Conservation (phyloP, 2,329 filamentous ascomycete species). For the Fusarium chuoi region DNA sequence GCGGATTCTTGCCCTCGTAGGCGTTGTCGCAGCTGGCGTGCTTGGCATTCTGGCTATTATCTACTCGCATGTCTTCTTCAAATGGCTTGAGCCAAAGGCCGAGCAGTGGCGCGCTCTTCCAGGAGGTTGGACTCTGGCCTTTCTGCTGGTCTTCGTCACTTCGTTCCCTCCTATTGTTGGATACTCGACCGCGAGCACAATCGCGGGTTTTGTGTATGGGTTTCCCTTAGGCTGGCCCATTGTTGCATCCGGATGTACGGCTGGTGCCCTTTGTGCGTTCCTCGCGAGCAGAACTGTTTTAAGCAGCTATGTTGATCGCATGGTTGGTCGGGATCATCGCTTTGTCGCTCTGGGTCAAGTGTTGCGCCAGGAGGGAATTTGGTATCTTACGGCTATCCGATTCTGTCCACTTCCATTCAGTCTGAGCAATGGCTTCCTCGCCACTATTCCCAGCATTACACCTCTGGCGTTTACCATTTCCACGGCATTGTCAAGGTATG, state of each 20-base stretch:
- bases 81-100: constrained; percentile 76
- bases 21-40: constrained; percentile 60
- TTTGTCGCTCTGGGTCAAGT: constrained; percentile 91
- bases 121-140: constrained; percentile 80
- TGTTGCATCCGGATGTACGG: constrained; percentile 79
- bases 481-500: constrained; percentile 76
- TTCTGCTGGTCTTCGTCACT: constrained; percentile 77
- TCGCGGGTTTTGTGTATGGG: constrained; percentile 66
- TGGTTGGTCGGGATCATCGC: constrained; percentile 84
- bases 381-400: constrained; percentile 89
- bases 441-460: constrained; percentile 89
- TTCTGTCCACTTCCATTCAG: constrained; percentile 94
- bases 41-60: constrained; percentile 76
- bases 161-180: constrained; percentile 90
- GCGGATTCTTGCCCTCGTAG: constrained; percentile 65
- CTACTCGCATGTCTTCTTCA: constrained; percentile 84
- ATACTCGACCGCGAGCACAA: constrained; percentile 76
- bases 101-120: constrained; percentile 79
- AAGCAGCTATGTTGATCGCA: constrained; percentile 78
- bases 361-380: constrained; percentile 88
- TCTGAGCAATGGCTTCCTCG: constrained; percentile 91
- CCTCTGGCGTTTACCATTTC: constrained; percentile 81
- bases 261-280: constrained; percentile 83
- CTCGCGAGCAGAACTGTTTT: constrained; percentile 82
- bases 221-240: constrained; percentile 80